Evolutionary conservation across 2,329 filamentous ascomycete genomes (phyloP).

Genomic region (Didymella sp.): DNA sequence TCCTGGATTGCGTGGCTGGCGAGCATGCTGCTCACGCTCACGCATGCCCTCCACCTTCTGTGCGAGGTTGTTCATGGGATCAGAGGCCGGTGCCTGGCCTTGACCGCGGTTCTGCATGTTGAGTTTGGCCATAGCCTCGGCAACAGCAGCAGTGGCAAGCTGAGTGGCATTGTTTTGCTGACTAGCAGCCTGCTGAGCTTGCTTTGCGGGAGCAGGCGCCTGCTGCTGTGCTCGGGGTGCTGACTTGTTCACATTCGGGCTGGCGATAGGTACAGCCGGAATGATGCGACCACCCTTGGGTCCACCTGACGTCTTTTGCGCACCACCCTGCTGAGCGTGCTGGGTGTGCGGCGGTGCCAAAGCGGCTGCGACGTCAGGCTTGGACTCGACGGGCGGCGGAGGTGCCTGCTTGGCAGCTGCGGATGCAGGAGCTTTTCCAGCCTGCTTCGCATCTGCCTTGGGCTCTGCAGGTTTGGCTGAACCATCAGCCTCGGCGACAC

Average conservation of each 20-base stretch:
- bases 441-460: conserved; percentile 58
- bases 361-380: conserved; percentile 67
- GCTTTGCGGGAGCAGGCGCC: conserved; percentile 51
- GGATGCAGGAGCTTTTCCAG: conserved; percentile 40
- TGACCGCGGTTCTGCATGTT: conserved; percentile 44
- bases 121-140: conserved; percentile 79
- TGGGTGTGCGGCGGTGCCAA: conserved; percentile 58
- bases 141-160: conserved; percentile 78
- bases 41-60: conserved; percentile 78
- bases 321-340: conserved; percentile 41
- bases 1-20: conserved; percentile 57
- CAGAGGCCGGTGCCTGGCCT: conserved; percentile 35
- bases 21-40: conserved; percentile 67
- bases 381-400: conserved; percentile 71
- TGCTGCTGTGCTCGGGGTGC: conserved; percentile 49
- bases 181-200: conserved; percentile 33
- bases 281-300: conserved; percentile 62
- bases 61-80: conserved; percentile 72
- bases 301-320: conserved; percentile 50
- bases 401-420: conserved; percentile 61
- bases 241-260: conserved; percentile 46
- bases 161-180: conserved; percentile 70
- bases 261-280: conserved; percentile 70
- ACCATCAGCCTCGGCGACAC: conserved; percentile 55
- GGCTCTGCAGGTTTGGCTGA: conserved; percentile 60